Conservation (phyloP, 2,329 filamentous ascomycete genomes). For the Passalora sequoiae region DNA sequence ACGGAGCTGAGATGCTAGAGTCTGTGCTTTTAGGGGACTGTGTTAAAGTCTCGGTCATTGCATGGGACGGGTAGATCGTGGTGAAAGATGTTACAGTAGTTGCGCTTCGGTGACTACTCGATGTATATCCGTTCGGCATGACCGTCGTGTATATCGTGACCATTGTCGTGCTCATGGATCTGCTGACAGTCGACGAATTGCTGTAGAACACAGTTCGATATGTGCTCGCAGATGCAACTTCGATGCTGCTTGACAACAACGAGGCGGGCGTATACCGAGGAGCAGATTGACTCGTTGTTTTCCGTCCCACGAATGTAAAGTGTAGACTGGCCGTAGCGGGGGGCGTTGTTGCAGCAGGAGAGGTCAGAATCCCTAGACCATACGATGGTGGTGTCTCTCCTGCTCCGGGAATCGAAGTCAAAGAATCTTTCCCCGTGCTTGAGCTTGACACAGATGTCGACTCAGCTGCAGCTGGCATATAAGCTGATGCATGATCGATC, state of each 20-base stretch:
- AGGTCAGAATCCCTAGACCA: constrained; percentile 1
- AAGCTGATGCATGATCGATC: neutral
- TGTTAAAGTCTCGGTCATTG: neutral
- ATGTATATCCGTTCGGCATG: constrained; percentile 7
- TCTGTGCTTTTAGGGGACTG: neutral
- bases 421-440: neutral
- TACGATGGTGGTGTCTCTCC: constrained; percentile 1
- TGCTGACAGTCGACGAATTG: constrained; percentile 17
- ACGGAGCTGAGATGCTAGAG: neutral
- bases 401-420: neutral
- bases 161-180: constrained; percentile 10
- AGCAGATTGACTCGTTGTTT: neutral
- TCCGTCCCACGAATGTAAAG: constrained; percentile 1
- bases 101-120: neutral
- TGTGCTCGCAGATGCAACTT: neutral
- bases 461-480: neutral
- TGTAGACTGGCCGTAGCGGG: neutral
- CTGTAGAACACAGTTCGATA: constrained; percentile 14
- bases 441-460: constrained; percentile 2
- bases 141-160: constrained; percentile 23
- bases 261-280: constrained; percentile 8
- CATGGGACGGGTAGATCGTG: neutral
- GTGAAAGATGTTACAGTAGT: constrained; percentile 1
- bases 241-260: neutral
- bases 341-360: constrained; percentile 1